Base-by-base conservation (phyloP, 306 rosid species). In the Pachyrhizus erosus region DNA sequence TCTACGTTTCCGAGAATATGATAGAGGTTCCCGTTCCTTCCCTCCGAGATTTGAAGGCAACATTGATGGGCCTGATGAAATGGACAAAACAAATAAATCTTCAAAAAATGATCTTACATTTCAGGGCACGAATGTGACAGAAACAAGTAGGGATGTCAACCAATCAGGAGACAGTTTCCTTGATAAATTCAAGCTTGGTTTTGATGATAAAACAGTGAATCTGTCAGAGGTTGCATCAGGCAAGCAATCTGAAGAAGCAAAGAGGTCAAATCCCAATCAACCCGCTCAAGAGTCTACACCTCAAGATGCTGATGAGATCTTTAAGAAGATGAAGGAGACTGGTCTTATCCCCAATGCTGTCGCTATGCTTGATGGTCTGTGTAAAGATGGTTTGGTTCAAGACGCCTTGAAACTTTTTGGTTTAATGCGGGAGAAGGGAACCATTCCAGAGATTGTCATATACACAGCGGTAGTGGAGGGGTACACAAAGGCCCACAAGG, bases 311-410 rank as follows among this genome's bases (percentile, higher is more conserved):
- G 91, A 92, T 57, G 93, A 89, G 86, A 93, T 93, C 55, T 93
- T 96, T 88, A 93, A 86, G 89, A 93, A 87, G 88, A 92, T 96
- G 94, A 96, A 96, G 91, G 96, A 93, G 86, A 89, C 93, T 26
- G 99, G 99, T 78, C 87, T 96, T 15, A 96, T 96, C 73, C 99
- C 99, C 54, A 96, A 91, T 73, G 94, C 97, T 2, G 97, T 93
- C 70, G 97, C 98, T 21, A 96, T 96, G 99, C 98, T 96, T 40
- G 99, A 96, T 77, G 93, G 98, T 45, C 88, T 96, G n/a, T 93
- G 99, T 84, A 93, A 96, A 85, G 98, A 96, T 82, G 99, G 97
- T 51, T 89, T 91, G 60, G 95, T 92, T 71, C 97, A 96, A 87
- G 99, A 93, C 73, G 96, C 99, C 27, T 89, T 96, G 96, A 93